phyloP scores from a whole-genome alignment of 1,139 yeast species.

The Lodderomyces metapsilosis region DNA sequence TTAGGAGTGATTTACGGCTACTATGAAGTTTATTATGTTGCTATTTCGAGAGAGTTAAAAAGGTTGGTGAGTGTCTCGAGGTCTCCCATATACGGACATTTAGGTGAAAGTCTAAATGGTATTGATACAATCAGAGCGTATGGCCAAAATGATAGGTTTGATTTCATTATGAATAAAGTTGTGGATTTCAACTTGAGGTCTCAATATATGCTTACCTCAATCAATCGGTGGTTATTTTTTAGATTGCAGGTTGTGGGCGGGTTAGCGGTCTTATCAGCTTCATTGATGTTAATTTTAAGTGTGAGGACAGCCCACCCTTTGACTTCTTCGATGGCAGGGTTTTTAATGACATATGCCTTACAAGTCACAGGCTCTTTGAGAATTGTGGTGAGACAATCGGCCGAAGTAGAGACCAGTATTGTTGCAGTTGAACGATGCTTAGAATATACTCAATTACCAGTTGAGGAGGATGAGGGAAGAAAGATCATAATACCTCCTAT shows the following conservation, averaged over 20 bases:
- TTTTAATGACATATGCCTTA: constrained; percentile 34
- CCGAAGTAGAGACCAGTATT: constrained; percentile 30
- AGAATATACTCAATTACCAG: constrained; percentile 28
- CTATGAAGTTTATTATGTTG: constrained; percentile 27
- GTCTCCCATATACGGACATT: constrained; percentile 64
- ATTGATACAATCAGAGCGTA: constrained; percentile 61
- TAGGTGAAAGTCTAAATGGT: constrained; percentile 62
- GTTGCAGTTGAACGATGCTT: constrained; percentile 33
- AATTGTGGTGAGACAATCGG: constrained; percentile 29
- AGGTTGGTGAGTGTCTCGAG: constrained; percentile 28
- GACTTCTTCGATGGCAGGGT: constrained; percentile 32
- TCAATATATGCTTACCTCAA: constrained; percentile 47
- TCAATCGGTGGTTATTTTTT: constrained; percentile 34
- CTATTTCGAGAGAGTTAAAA: constrained; percentile 34
- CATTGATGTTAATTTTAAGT: constrained; percentile 23
- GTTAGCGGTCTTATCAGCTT: constrained; percentile 25
- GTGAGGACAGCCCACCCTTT: constrained; percentile 20
- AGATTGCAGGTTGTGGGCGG: constrained; percentile 32
- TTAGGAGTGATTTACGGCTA: constrained; percentile 27
- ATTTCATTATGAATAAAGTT: constrained; percentile 53
- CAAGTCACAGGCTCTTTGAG: constrained; percentile 27
- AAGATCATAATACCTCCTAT: constrained; percentile 18
- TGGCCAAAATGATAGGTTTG: constrained; percentile 51
- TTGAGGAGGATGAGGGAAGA: constrained; percentile 26
- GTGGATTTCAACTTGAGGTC: constrained; percentile 65